Evolutionary conservation across 1,139 yeast species (phyloP), one percentile per base, ranked within the genome.

Genomic region (Sugiyamaella japonica): DNA sequence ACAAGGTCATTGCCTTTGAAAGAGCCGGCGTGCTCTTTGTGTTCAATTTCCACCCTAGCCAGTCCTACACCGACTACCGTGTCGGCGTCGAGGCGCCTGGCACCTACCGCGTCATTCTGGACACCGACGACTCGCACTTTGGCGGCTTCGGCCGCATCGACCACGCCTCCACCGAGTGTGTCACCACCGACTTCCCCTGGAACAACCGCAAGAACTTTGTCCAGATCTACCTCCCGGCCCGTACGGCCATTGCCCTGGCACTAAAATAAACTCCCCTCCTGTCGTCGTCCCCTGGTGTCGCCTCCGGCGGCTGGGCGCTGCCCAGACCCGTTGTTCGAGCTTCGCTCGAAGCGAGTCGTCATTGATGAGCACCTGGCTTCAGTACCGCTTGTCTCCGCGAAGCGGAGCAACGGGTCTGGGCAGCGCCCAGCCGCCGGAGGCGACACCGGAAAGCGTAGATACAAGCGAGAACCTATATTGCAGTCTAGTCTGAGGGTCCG

Each of bases 1-100:
- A 93, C 73, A 91, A 91, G 71, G 86, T 93, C 48, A 73, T 93
- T 59, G 96, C 83, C 0, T 93, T 84, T 73, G 98, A 93, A 71
- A 82, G 97, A 63, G 89, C 87, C 52, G 95, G 93, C 0, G 77
- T 89, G 32, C 68, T 93, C 52, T 93, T 91, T 67, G 78, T 91
- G 41, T 90, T 90, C 76, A 93, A 93, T 71, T 88, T 93, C 76
- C 90, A 93, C 69, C 93, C 96, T 38, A 81, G 86, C 0, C 76
- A 88, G 56, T 88, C 96, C 2, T 91, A 77, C 71, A 78, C 89
- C 5, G 97, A 89, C 70, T 93, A 90, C 73, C 82, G 96, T 66
- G 77, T 93, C 50, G 99, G 99, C 10, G 90, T 89, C 23, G 91
- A 91, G 43, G 74, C 68, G 17, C 78, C 95, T 0, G 99, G 99